A percentile compares a stretch with the other conserved stretches of the same genome.
Evolutionary conservation across 1,284 basidiomycete genomes (phyloP).

Genomic region (Irpex rosettiformis): DNA sequence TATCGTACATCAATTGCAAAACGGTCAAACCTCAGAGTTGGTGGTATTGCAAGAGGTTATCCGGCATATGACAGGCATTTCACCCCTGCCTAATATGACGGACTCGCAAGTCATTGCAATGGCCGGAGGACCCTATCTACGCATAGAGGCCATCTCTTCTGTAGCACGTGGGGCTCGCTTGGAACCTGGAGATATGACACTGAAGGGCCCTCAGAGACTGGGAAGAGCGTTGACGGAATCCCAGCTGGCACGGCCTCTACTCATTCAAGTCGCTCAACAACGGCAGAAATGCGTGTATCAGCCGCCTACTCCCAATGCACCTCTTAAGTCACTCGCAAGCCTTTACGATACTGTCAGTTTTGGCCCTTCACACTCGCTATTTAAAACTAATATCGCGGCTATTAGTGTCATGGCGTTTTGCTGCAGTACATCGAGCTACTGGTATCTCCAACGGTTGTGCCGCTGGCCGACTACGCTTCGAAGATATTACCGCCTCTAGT

Average conservation of each 20-base stretch:
- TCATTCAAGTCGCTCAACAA: slow-evolving; percentile 87
- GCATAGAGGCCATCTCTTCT: slow-evolving; percentile 82
- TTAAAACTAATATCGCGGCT: not conserved
- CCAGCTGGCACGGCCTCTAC: slow-evolving; percentile 73
- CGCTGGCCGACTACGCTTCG: slow-evolving; percentile 58
- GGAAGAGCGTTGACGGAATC: slow-evolving; percentile 71
- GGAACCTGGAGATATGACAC: slow-evolving; percentile 56
- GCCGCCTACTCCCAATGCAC: slow-evolving; percentile 52
- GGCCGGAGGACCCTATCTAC: slow-evolving; percentile 85
- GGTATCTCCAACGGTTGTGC: slow-evolving; percentile 58
- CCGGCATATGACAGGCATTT: slow-evolving; percentile 93
- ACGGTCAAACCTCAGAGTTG: slow-evolving; percentile 84
- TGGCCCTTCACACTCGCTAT: not conserved
- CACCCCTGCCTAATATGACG: slow-evolving; percentile 85
- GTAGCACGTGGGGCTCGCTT: slow-evolving; percentile 65
- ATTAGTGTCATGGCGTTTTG: slow-evolving; percentile 72
- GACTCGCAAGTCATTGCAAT: slow-evolving; percentile 87
- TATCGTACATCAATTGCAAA: slow-evolving; percentile 86
- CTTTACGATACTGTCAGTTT: slow-evolving; percentile 82
- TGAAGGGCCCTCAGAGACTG: slow-evolving; percentile 66
- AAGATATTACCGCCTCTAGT: slow-evolving; percentile 69
- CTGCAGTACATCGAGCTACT: slow-evolving; percentile 75
- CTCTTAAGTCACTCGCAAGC: slow-evolving; percentile 82
- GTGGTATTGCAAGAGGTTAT: slow-evolving; percentile 91
- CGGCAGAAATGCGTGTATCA: slow-evolving; percentile 77